These are phyloP conservation scores for Fusarium kyushuense DNA, from an alignment of 2,329 filamentous ascomycete genomes.

Conservation along the genomic window DNA sequence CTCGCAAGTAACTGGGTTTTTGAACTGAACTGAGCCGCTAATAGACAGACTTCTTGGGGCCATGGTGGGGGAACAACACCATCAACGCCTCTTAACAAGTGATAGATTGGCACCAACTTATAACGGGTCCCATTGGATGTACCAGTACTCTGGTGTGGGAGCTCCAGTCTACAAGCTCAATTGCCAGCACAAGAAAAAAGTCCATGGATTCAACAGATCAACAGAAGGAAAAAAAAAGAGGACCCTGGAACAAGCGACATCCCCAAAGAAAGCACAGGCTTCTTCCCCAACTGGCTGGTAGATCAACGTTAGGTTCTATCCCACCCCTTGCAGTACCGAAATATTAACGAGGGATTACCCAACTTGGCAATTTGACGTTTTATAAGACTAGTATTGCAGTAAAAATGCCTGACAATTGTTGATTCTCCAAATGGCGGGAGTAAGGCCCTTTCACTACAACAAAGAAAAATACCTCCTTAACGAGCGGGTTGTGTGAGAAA, in stretches of 20 bases:
- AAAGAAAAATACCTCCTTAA: conserved; percentile 10
- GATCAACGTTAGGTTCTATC: conserved; percentile 19
- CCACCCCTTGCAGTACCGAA: conserved; percentile 17
- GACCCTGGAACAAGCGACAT: conserved; percentile 42
- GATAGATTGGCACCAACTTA: conserved; percentile 15
- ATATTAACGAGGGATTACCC: conserved; percentile 8
- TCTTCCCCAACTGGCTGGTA: conserved; percentile 46
- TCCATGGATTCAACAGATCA: conserved; percentile 50
- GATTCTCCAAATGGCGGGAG: conserved; percentile 12
- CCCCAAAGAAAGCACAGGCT: conserved; percentile 47
- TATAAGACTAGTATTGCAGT: background rate
- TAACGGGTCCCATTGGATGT: conserved; percentile 27
- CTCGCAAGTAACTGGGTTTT: conserved; percentile 3
- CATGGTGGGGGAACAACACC: conserved; percentile 33
- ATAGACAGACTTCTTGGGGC: conserved; percentile 33
- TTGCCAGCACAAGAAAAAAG: conserved; percentile 28
- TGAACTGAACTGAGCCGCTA: conserved; percentile 22
- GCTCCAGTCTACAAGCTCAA: conserved; percentile 41
- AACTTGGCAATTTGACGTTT: conserved; percentile 17
- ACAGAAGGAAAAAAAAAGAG: conserved; percentile 46
- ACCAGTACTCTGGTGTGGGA: conserved; percentile 31
- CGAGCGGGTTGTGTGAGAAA: conserved; percentile 27
- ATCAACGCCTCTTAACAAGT: conserved; percentile 29
- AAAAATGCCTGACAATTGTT: conserved; percentile 14
- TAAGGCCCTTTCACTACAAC: conserved; percentile 14